phyloP scores from a whole-genome alignment of 768 basidiomycete genomes.

The Myochromella boudieri region DNA sequence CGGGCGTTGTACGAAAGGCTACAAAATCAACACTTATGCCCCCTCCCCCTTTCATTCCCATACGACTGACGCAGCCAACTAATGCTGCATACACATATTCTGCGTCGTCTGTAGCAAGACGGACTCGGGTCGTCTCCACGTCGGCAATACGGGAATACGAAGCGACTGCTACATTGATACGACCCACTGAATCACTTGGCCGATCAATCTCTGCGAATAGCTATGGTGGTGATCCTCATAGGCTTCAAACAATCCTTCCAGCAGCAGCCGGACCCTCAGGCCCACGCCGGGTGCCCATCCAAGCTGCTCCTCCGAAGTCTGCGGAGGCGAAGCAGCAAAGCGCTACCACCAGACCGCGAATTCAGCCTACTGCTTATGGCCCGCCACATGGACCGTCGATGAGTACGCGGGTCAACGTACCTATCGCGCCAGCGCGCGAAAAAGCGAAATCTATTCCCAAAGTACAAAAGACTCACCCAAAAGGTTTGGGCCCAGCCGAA shows the following conservation, averaged over 20 bases:
- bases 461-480: neutral
- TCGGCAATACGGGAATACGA: constrained; percentile 4
- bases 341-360: constrained; percentile 6
- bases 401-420: neutral
- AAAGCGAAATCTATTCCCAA: constrained; percentile 6
- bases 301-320: neutral
- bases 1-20: constrained; percentile 14
- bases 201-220: constrained; percentile 14
- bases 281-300: constrained; percentile 15
- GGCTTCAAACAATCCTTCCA: no score
- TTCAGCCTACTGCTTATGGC: constrained; percentile 1
- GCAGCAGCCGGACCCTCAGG: no score
- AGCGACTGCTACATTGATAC: neutral
- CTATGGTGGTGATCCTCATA: constrained; percentile 8
- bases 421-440: neutral
- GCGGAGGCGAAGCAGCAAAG: neutral
- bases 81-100: constrained; percentile 11
- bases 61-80: constrained; percentile 23
- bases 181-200: constrained; percentile 1
- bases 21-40: constrained; percentile 19
- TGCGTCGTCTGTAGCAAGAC: constrained; percentile 13
- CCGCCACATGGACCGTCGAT: neutral
- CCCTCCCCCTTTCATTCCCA: constrained; percentile 27
- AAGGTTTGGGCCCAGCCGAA: neutral
- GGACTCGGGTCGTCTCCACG: constrained; percentile 14